These are phyloP conservation scores for Antrodiella citrinella DNA, from an alignment of 768 basidiomycete species.

Conservation along the genomic window DNA sequence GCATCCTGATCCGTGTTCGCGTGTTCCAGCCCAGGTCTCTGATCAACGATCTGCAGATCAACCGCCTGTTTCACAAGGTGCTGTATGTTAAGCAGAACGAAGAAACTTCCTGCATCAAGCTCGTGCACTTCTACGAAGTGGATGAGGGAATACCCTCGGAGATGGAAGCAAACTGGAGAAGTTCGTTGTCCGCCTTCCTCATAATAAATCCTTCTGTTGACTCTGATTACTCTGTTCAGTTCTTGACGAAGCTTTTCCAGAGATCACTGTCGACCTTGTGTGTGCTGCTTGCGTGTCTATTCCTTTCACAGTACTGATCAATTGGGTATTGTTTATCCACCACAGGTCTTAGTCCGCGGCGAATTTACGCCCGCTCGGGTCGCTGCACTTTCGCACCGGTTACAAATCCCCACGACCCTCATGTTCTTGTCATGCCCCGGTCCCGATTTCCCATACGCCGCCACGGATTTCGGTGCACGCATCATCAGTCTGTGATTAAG, in stretches of 20 bases:
- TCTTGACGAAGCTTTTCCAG: conserved; percentile 56
- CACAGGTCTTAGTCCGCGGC: conserved; percentile 40
- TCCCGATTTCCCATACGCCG: conserved; percentile 28
- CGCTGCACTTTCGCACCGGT: conserved; percentile 38
- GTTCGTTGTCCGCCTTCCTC: conserved; percentile 20
- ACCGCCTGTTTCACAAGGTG: conserved; percentile 54
- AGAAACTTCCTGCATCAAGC: conserved; percentile 59
- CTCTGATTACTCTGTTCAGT: conserved; percentile 25
- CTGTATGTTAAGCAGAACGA: conserved; percentile 62
- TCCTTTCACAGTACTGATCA: background rate
- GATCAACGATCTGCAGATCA: conserved; percentile 38
- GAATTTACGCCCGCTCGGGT: conserved; percentile 38
- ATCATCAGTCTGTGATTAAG: conserved; percentile 34
- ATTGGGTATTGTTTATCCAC: background rate
- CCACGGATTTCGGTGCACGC: conserved; percentile 46
- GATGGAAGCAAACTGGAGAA: conserved; percentile 63
- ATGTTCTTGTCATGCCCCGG: conserved; percentile 64
- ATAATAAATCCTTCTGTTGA: conserved; percentile 26
- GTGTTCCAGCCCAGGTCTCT: too few relatives aligned
- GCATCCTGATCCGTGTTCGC: conserved; percentile 10
- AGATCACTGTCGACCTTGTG: conserved; percentile 56
- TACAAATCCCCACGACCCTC: conserved; percentile 42
- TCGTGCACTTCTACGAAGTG: conserved; percentile 56
- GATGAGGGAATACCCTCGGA: conserved; percentile 55
- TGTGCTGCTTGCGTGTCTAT: conserved; percentile 8